Base-by-base conservation (phyloP, 1,284 basidiomycete species). In the Phellopilus nigrolimitatus region DNA sequence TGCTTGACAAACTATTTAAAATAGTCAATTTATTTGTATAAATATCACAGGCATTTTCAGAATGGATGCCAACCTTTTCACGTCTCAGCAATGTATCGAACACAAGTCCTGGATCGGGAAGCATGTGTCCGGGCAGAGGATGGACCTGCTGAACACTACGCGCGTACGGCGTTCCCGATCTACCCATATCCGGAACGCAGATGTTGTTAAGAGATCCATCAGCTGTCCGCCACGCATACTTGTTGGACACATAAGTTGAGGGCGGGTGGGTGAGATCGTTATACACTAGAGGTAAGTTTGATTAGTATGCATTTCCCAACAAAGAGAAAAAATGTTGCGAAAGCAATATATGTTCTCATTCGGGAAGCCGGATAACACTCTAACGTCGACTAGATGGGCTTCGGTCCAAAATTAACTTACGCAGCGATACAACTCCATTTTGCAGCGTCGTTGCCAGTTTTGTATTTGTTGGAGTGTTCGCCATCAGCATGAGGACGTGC, bases 191-290 rank as follows among this genome's bases (percentile, higher is more conserved):
- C 0, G 91, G 91, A 25, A 71, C 59, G 58, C 79, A 73, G 36
- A 81, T 73, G 60, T 90, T 91, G 68, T 92, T 91, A 60, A 73
- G 70, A 17, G 81, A 80, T 5, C 88, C 88, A 63, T 91, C 86
- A 8, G 86, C 83, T 3, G 74, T 67, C 27, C 88, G 79, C 71
- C 78, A 88, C 1, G 80, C 75, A 57, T 79, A 83, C 43, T 76
- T 58, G 24, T 74, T 68, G 7, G 86, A 79, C 30, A 90, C 69
- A 59, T 73, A 81, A 1, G 86, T 82, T 3, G 78, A 67, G 4
- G 88, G 75, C 3, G 90, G 89, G 63, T 92, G 89, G 0, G 78
- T 67, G 28, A 91, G 72, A 58, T 92, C 88, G 60, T 84, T 81
- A 66, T 88, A 91, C 50, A 90, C 86, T 84, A 57, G 3, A 34